Percentiles rank a stretch among this genome's conserved stretches.
Conservation (phyloP, 805 yeast genomes). For the Torulaspora quercuum region DNA sequence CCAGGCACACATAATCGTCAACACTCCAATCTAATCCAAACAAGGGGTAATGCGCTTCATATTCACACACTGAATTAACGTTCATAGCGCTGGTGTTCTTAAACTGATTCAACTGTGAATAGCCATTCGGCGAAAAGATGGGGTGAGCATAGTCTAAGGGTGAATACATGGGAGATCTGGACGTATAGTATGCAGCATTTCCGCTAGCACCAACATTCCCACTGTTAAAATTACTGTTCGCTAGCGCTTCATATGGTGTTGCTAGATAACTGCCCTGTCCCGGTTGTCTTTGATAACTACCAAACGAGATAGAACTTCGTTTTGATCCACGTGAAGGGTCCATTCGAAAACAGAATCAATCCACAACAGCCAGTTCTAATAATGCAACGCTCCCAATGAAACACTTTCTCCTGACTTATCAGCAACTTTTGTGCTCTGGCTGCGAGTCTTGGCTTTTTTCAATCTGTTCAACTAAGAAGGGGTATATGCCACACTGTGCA, state of each 20-base stretch:
- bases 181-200: slow-evolving; percentile 8
- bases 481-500: too few relatives aligned
- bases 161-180: slow-evolving; percentile 33
- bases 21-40: slow-evolving; percentile 36
- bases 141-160: slow-evolving; percentile 28
- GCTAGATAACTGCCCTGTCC: slow-evolving; percentile 15
- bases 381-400: too few relatives aligned
- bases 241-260: slow-evolving; percentile 13
- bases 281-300: slow-evolving; percentile 25
- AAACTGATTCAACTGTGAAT: slow-evolving; percentile 20
- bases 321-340: slow-evolving; percentile 30
- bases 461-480: too few relatives aligned
- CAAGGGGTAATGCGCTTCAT: slow-evolving; percentile 30
- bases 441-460: too few relatives aligned
- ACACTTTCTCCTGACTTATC: too few relatives aligned
- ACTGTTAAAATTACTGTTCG: slow-evolving; percentile 9
- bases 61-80: slow-evolving; percentile 26
- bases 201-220: slow-evolving; percentile 4
- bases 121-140: slow-evolving; percentile 14
- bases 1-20: slow-evolving; percentile 33
- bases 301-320: slow-evolving; percentile 34
- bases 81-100: slow-evolving; percentile 16
- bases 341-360: too few relatives aligned
- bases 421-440: too few relatives aligned
- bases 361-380: too few relatives aligned